Evolutionary conservation across 345 rosid species (phyloP), one percentile per base, ranked within the genome.

Genomic region (Hibiscus tridactylites): DNA sequence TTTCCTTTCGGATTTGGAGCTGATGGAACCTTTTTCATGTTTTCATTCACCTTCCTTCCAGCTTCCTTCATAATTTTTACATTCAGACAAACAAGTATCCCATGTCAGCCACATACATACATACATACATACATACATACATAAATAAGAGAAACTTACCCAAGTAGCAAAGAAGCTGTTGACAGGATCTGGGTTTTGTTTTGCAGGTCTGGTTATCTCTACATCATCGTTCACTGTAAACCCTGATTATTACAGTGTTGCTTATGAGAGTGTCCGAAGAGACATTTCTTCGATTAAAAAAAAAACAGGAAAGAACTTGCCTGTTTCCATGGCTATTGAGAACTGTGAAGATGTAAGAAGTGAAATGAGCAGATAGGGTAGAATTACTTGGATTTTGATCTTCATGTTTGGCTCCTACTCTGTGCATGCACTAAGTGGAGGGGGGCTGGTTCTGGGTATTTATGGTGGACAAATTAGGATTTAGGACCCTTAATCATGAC

Each of bases 1-100:
- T 81, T 81, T 52, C 82, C 84, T n/a, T 58, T 79, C 8, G 82
- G 84, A 58, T 69, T 81, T 33, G 84, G 84, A 17, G 82, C 84
- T 17, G 84, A 81, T 19, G 82, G 82, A 28, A 59, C 62, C 61
- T 81, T 79, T 2, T 28, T 53, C 35, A n/a, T 71, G 39, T n/a
- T 68, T 19, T 52, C 73, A n/a, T 53, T 35, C 47, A 15, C 24
- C 57, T 29, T 19, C 21, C 6, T 75, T 37, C 64, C 70, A n/a
- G 24, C 5, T 61, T 68, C 61, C 31, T 46, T 70, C 77, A 39
- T 2, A 44, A 10, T 19, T 10, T 65, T 37, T 4, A 13, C 24
- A 6, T 29, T 29, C n/a, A 60, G 6, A 67, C 21, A 49, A 0
- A 17, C 19, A 6, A 65, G 24, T 2, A 21, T 33, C 11, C 6